These are phyloP conservation scores for Lepiota brunneoincarnata DNA, from an alignment of 768 basidiomycete species.

Conservation along the genomic window DNA sequence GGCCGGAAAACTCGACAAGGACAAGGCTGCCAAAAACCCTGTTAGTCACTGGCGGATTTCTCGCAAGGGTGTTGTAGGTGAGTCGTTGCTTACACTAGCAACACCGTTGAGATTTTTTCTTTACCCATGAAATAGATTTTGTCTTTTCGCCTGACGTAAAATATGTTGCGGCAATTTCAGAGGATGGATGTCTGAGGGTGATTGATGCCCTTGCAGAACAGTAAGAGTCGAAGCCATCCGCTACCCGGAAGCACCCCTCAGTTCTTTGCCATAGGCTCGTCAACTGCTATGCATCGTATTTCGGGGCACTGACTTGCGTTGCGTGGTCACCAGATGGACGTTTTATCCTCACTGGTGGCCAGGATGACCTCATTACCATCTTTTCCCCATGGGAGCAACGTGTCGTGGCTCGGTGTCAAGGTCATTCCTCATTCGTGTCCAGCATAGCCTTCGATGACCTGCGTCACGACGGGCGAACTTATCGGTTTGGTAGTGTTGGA, in stretches of 20 bases:
- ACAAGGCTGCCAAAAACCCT: slow-evolving; percentile 76
- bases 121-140: slow-evolving; percentile 53
- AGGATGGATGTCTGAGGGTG: slow-evolving; percentile 89
- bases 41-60: slow-evolving; percentile 89
- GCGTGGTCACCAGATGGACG: slow-evolving; percentile 96
- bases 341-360: slow-evolving; percentile 92
- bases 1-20: slow-evolving; percentile 48
- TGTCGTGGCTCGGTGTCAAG: slow-evolving; percentile 93
- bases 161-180: slow-evolving; percentile 85
- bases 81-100: slow-evolving; percentile 18
- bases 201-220: slow-evolving; percentile 87
- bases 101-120: background rate
- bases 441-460: slow-evolving; percentile 88
- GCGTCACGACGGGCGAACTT: slow-evolving; percentile 84
- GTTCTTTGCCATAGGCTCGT: slow-evolving; percentile 56
- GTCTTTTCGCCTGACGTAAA: slow-evolving; percentile 93
- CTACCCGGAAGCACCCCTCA: background rate
- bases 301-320: slow-evolving; percentile 86
- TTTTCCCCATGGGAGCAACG: slow-evolving; percentile 94
- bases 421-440: slow-evolving; percentile 93
- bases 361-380: slow-evolving; percentile 94
- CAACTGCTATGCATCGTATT: slow-evolving; percentile 93
- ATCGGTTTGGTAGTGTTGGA: slow-evolving; percentile 93
- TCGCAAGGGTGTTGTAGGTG: slow-evolving; percentile 69
- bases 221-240: slow-evolving; percentile 40